phyloP scores from a whole-genome alignment of 768 basidiomycete genomes.

The Cystoderma amianthinum region DNA sequence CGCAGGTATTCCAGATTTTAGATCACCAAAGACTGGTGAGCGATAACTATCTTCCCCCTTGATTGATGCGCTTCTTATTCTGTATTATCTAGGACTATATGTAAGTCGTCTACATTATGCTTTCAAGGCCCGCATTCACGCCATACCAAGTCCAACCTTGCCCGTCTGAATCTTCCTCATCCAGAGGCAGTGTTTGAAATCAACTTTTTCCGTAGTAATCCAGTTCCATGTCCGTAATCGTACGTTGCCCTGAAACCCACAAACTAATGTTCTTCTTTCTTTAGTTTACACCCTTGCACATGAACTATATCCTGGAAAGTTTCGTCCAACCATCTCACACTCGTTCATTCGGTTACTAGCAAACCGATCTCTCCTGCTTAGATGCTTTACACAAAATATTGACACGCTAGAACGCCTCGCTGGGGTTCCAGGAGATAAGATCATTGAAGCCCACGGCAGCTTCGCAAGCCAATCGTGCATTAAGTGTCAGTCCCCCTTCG shows the following conservation, averaged over 20 bases:
- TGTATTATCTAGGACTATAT: slow-evolving; percentile 47
- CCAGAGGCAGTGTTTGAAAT: slow-evolving; percentile 97
- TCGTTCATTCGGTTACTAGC: slow-evolving; percentile 82
- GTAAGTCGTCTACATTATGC: slow-evolving; percentile 21
- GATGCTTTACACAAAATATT: slow-evolving; percentile 87
- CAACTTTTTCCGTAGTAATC: slow-evolving; percentile 73
- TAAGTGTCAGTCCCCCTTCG: slow-evolving; percentile 53
- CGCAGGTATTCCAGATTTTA: slow-evolving; percentile 86
- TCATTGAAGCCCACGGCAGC: slow-evolving; percentile 95
- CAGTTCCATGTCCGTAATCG: slow-evolving; percentile 60
- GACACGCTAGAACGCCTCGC: slow-evolving; percentile 88
- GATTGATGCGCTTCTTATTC: slow-evolving; percentile 1
- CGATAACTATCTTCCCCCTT: background rate
- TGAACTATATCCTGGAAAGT: slow-evolving; percentile 88
- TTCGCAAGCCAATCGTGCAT: slow-evolving; percentile 87
- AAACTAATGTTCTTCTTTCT: too few relatives aligned
- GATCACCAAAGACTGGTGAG: slow-evolving; percentile 71
- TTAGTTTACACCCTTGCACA: slow-evolving; percentile 87
- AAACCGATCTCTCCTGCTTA: slow-evolving; percentile 60
- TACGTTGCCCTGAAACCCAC: too few relatives aligned
- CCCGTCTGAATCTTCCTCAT: slow-evolving; percentile 73
- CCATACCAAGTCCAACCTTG: slow-evolving; percentile 61
- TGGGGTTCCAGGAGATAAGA: slow-evolving; percentile 62
- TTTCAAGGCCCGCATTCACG: background rate
- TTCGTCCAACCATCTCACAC: slow-evolving; percentile 83